phyloP scores from a whole-genome alignment of 257 asterid species.

The Cruciata laevipes region DNA sequence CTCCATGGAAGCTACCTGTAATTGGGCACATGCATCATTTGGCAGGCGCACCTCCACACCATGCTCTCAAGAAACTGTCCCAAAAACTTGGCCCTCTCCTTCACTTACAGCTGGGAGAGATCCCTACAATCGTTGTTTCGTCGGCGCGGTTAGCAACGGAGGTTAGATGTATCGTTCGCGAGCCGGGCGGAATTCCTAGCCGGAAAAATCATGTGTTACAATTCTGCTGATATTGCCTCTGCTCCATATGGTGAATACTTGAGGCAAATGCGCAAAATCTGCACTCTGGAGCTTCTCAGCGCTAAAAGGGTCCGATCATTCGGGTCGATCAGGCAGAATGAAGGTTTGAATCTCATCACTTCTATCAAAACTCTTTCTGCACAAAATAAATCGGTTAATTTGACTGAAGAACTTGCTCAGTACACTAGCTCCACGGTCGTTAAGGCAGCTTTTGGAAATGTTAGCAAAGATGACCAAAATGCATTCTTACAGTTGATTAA shows the following conservation, averaged over 20 bases:
- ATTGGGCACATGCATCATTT: background rate
- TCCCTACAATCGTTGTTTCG: constrained; percentile 1
- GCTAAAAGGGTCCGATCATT: constrained; percentile 6
- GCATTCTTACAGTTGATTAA: background rate
- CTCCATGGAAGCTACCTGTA: background rate
- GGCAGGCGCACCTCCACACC: background rate
- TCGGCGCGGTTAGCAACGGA: background rate
- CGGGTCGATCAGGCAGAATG: background rate
- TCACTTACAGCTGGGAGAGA: constrained; percentile 5
- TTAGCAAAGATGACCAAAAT: background rate
- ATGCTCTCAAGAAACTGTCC: background rate
- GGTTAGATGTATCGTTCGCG: background rate
- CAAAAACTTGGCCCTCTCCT: constrained; percentile 1
- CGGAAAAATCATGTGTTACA: background rate
- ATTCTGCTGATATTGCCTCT: background rate
- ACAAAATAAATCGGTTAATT: background rate
- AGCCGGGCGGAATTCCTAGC: background rate
- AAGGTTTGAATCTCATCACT: background rate
- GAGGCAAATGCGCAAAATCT: constrained; percentile 7
- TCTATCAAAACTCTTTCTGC: background rate
- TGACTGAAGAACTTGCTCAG: background rate
- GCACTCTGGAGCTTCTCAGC: constrained; percentile 3
- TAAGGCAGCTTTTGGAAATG: constrained; percentile 12
- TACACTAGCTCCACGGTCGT: constrained; percentile 4
- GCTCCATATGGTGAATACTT: constrained; percentile 7